Percentiles rank a stretch among this genome's conserved stretches.
Conservation (phyloP, 345 rosid species). For the Aquilaria malaccensis region DNA sequence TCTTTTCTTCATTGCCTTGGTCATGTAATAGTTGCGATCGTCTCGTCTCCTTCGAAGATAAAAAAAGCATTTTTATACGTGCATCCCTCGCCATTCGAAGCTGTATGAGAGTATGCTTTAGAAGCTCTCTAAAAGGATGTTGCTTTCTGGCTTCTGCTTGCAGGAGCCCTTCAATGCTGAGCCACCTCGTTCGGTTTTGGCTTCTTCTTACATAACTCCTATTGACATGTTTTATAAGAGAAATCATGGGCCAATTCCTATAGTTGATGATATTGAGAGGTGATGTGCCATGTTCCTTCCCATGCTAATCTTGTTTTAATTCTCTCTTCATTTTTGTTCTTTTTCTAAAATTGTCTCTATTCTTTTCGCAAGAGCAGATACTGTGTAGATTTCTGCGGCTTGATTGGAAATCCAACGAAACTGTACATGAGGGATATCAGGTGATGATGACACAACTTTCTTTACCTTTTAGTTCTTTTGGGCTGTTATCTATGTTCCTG, state of each 20-base stretch:
- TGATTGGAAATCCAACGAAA: conserved; percentile 43
- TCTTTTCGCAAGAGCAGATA: conserved; percentile 40
- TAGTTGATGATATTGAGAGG: conserved; percentile 69
- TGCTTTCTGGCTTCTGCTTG: background rate
- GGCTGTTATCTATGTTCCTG: too few species aligned
- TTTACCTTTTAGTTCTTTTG: too few species aligned
- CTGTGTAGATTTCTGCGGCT: conserved; percentile 39
- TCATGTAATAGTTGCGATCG: background rate
- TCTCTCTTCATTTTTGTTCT: background rate
- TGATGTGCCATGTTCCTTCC: conserved; percentile 12
- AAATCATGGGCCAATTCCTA: conserved; percentile 92
- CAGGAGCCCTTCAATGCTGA: conserved; percentile 97
- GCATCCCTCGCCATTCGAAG: too few species aligned
- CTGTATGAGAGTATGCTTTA: too few species aligned
- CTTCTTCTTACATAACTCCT: conserved; percentile 71
- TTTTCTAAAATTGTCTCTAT: background rate
- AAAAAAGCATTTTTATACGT: too few species aligned
- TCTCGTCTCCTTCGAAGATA: background rate
- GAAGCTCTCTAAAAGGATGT: background rate
- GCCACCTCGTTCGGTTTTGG: conserved; percentile 70
- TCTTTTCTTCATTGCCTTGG: background rate
- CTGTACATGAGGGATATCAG: conserved; percentile 64
- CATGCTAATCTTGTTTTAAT: conserved; percentile 2
- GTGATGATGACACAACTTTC: conserved; percentile 25
- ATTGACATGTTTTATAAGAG: conserved; percentile 89